Evolutionary conservation across 345 rosid species (phyloP).

Genomic region (Lepidium sativum): DNA sequence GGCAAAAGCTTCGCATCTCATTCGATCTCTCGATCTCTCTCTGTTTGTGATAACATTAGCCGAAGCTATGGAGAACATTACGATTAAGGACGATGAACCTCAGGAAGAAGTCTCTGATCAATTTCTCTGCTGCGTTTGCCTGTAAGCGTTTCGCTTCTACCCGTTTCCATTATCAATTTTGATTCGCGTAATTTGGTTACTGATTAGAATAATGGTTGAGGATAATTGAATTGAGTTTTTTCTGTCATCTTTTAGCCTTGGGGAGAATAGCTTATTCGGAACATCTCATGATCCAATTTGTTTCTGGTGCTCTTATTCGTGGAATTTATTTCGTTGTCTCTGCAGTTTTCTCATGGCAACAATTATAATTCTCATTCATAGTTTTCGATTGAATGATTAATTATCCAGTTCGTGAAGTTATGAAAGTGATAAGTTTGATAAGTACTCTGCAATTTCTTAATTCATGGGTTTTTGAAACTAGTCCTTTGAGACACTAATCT

Average conservation of each 20-base stretch:
- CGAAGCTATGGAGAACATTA: not conserved
- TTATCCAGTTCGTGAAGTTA: not conserved
- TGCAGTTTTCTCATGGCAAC: not conserved
- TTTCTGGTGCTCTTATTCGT: not conserved
- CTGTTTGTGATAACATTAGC: not conserved
- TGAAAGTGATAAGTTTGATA: not conserved
- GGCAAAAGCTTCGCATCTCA: not conserved
- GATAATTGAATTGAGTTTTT: not conserved
- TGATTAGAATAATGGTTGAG: not conserved
- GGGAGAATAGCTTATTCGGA: not conserved
- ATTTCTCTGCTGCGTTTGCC: constrained; percentile 59
- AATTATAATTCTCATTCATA: not conserved
- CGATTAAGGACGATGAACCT: constrained; percentile 4
- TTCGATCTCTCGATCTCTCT: not conserved
- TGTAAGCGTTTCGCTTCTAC: constrained; percentile 30
- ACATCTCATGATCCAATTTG: not conserved
- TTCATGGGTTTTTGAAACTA: too few relatives aligned
- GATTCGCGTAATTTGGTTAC: not conserved
- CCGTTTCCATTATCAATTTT: not conserved
- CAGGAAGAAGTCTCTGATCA: constrained; percentile 41
- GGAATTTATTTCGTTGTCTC: not conserved
- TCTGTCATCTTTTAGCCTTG: not conserved
- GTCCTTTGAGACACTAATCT: not conserved
- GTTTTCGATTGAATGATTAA: not conserved
- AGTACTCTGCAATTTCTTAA: not conserved